Conservation (phyloP, 2,329 filamentous ascomycete genomes). For the Graphium sp. region DNA sequence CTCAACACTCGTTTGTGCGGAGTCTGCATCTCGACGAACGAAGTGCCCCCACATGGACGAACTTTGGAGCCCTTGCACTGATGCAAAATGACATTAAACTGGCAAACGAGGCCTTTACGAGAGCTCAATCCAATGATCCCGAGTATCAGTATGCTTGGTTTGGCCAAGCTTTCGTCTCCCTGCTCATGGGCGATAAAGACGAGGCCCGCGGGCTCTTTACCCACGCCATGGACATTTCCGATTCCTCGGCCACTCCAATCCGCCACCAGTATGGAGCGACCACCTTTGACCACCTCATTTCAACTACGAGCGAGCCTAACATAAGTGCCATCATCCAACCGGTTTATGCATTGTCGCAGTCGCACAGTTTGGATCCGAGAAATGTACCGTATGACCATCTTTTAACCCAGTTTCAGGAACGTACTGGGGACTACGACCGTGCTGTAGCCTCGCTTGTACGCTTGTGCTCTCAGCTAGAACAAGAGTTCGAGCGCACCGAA, state of each 20-base stretch:
- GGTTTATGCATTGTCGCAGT: constrained; percentile 73
- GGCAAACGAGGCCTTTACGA: constrained; percentile 80
- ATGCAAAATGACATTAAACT: constrained; percentile 68
- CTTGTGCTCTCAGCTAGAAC: constrained; percentile 56
- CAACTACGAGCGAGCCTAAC: constrained; percentile 31
- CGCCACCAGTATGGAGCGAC: constrained; percentile 68
- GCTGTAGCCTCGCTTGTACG: constrained; percentile 47
- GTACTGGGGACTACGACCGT: constrained; percentile 49
- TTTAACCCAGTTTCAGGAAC: constrained; percentile 64
- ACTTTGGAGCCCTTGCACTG: constrained; percentile 73
- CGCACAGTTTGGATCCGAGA: constrained; percentile 52
- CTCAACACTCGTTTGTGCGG: constrained; percentile 84
- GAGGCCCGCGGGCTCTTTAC: constrained; percentile 79
- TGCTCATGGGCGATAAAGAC: constrained; percentile 53
- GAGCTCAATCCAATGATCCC: constrained; percentile 85
- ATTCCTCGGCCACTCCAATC: constrained; percentile 54
- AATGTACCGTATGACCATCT: constrained; percentile 65
- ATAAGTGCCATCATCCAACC: constrained; percentile 53
- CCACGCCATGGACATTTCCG: constrained; percentile 85
- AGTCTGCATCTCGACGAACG: constrained; percentile 87
- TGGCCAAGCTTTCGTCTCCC: constrained; percentile 74
- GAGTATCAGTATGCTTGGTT: constrained; percentile 91
- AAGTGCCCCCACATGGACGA: constrained; percentile 75
- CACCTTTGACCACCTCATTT: constrained; percentile 66
- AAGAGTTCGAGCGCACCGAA: constrained; percentile 72